These are phyloP conservation scores for Synchytrium microbalum DNA, from an alignment of 371 early-diverging fungal species.

Conservation along the genomic window DNA sequence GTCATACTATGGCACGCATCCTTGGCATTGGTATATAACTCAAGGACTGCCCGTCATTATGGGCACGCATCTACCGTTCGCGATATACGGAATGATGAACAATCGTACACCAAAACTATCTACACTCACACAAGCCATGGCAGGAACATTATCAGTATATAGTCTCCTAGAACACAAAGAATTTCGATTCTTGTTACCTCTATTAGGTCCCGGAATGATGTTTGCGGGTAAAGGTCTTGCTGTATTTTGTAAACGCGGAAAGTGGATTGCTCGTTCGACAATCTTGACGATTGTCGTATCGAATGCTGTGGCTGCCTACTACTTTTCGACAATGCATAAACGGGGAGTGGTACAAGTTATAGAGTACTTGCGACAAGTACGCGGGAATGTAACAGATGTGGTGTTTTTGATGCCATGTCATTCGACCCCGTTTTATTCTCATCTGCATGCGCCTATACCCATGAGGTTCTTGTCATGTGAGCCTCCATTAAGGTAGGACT, in stretches of 20 bases:
- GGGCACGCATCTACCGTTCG: conserved; percentile 65
- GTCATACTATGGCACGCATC: conserved; percentile 79
- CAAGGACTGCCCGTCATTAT: conserved; percentile 72
- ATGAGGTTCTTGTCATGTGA: conserved; percentile 88
- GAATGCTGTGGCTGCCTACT: conserved; percentile 60
- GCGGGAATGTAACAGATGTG: conserved; percentile 29
- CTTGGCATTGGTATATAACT: conserved; percentile 83
- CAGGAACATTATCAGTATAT: conserved; percentile 54
- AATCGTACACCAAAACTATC: not conserved
- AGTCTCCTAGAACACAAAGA: conserved; percentile 85
- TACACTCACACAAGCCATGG: conserved; percentile 16
- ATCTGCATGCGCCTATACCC: conserved; percentile 53
- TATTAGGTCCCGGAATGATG: conserved; percentile 67
- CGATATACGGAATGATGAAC: conserved; percentile 16
- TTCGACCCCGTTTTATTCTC: conserved; percentile 82
- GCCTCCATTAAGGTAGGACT: conserved; percentile 57
- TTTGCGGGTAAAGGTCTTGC: conserved; percentile 53
- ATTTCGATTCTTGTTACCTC: conserved; percentile 80
- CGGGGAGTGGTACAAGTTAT: conserved; percentile 86
- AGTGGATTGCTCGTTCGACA: too few relatives aligned
- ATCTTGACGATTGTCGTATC: conserved; percentile 41
- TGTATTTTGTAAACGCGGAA: too few relatives aligned
- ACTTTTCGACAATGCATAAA: conserved; percentile 71
- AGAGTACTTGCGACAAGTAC: conserved; percentile 53
- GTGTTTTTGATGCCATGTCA: conserved; percentile 92